Evolutionary conservation across 1,139 yeast genomes (phyloP), one percentile per base, ranked within the genome.

Genomic region (Lodderomyces margitis): DNA sequence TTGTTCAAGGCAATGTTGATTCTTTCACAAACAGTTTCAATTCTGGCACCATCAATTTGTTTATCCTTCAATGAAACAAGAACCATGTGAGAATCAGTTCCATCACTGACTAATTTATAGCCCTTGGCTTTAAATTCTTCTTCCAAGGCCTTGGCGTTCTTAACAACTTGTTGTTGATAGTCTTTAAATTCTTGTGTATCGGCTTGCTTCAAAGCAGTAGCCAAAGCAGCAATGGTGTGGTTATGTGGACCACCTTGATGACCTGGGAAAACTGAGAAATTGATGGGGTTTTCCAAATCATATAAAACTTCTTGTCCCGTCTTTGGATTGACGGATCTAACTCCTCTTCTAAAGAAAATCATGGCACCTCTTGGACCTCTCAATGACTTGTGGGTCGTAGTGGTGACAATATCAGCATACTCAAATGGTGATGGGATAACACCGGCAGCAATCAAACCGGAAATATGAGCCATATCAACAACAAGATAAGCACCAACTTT

Each of bases 191-290:
- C 96, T 43, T 95, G 95, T 42, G 94, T 80, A 46, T 83, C 80
- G 47, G 96, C 95, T 73, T 92, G 98, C 66, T 87, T 88, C 61
- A 92, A 79, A 47, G 98, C 98, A 50, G 94, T 91, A 36, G 98
- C 97, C 60, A 92, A 77, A 37, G 98, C 98, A 50, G 97, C 84
- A 63, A 92, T 92, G 56, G 98, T 92, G 74, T 92, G 98, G 75
- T 92, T 92, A 70, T 92, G 98, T 54, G 98, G 98, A 64, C 98
- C 98, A 76, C 98, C 98, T 75, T 92, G 98, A 70, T 92, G 98
- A 57, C 97, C 98, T 56, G 98, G 98, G 91, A 92, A 92, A 50
- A 92, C 98, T 8, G 97, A 89, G 68, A 92, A 92, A 80, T 92
- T 92, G 70, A 92, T 91, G 68, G 87, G 87, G 66, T 83, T 83